Conservation (phyloP, 257 asterid species). For the Solanum sitiens region DNA sequence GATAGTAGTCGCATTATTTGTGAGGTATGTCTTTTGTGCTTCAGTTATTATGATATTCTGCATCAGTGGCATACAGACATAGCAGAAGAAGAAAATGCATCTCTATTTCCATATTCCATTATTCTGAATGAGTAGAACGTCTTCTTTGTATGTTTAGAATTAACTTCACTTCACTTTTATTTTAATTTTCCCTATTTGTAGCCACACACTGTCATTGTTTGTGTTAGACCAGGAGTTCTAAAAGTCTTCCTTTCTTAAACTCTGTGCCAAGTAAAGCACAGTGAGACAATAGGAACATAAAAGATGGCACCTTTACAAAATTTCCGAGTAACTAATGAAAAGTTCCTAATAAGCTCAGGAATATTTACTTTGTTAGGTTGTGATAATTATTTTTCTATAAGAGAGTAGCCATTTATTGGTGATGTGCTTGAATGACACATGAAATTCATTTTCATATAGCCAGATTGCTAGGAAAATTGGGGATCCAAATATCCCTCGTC, state of each 20-base stretch:
- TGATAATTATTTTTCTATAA: background rate
- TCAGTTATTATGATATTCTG: background rate
- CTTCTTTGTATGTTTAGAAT: background rate
- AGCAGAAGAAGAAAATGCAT: background rate
- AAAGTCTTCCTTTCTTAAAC: background rate
- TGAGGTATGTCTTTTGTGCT: slow-evolving; percentile 42
- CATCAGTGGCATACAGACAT: background rate
- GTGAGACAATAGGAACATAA: background rate
- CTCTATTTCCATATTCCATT: background rate
- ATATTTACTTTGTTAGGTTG: background rate
- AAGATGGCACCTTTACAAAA: background rate
- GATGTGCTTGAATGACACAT: slow-evolving; percentile 1
- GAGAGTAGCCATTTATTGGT: background rate
- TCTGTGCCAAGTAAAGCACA: background rate
- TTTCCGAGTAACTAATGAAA: background rate
- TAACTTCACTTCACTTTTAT: background rate
- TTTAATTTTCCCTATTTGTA: background rate
- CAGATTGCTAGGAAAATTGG: slow-evolving; percentile 91
- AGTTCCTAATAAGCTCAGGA: background rate
- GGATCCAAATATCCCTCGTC: slow-evolving; percentile 79
- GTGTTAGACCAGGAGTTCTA: background rate
- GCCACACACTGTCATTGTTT: background rate
- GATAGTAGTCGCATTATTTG: slow-evolving; percentile 61
- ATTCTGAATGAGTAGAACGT: background rate
- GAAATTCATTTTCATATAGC: slow-evolving; percentile 14